phyloP scores from a whole-genome alignment of 495 filamentous ascomycete genomes.

The Pyrenula massariospora region DNA sequence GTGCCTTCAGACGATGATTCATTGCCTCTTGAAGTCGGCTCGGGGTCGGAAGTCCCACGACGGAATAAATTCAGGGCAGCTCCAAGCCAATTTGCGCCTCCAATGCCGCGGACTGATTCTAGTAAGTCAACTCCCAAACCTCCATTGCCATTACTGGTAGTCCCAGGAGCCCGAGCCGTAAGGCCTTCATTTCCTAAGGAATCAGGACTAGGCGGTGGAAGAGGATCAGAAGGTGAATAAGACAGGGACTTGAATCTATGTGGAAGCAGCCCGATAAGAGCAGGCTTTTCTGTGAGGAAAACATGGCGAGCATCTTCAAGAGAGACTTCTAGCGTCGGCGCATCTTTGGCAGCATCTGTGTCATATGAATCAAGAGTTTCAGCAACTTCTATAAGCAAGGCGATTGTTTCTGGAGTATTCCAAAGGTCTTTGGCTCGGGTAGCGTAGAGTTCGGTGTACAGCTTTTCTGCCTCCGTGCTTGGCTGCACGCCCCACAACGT shows the following conservation, averaged over 20 bases:
- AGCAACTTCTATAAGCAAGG: constrained; percentile 62
- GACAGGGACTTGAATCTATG: constrained; percentile 35
- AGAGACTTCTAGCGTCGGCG: constrained; percentile 39
- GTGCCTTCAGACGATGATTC: background rate
- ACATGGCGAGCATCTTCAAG: constrained; percentile 66
- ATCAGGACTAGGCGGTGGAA: constrained; percentile 39
- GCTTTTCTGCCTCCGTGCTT: constrained; percentile 51
- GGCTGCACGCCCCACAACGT: constrained; percentile 72
- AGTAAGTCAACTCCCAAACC: background rate
- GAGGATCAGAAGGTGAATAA: constrained; percentile 56
- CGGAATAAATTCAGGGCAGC: background rate
- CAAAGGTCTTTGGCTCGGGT: constrained; percentile 75
- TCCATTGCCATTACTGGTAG: background rate
- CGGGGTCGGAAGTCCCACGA: background rate
- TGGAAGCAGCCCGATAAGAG: constrained; percentile 49
- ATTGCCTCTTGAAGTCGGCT: background rate
- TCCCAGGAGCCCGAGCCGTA: background rate
- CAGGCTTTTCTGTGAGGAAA: constrained; percentile 59
- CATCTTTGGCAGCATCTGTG: constrained; percentile 18
- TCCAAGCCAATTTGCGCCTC: background rate
- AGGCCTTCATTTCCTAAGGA: background rate
- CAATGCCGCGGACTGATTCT: background rate
- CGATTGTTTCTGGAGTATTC: constrained; percentile 64
- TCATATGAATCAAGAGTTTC: constrained; percentile 30
- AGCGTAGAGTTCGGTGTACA: constrained; percentile 72